Evolutionary conservation across 768 basidiomycete genomes (phyloP).

Genomic region (Mycena indigotica): DNA sequence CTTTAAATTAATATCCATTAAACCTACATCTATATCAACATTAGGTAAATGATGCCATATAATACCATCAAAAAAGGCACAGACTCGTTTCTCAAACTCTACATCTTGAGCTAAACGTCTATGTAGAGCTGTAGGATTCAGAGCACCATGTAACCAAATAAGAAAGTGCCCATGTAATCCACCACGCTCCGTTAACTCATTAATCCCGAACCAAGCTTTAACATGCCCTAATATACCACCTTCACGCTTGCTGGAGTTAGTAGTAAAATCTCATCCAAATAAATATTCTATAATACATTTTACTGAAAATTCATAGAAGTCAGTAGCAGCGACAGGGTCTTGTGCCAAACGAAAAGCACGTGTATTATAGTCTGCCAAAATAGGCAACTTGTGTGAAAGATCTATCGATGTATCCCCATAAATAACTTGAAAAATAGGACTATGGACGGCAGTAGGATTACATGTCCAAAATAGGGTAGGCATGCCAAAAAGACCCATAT

Average conservation of each 20-base stretch:
- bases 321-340: constrained; percentile 39
- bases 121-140: constrained; percentile 37
- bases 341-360: constrained; percentile 28
- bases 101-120: constrained; percentile 11
- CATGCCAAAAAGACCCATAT: constrained; percentile 32
- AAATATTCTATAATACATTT: constrained; percentile 27
- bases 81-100: constrained; percentile 27
- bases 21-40: constrained; percentile 21
- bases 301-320: constrained; percentile 34
- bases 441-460: constrained; percentile 25
- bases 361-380: constrained; percentile 11
- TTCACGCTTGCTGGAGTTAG: neutral
- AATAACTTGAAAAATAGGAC: constrained; percentile 35
- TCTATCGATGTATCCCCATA: constrained; percentile 21
- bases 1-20: constrained; percentile 28
- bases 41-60: constrained; percentile 34
- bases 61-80: constrained; percentile 35
- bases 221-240: constrained; percentile 36
- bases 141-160: constrained; percentile 30
- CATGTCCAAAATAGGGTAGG: constrained; percentile 31
- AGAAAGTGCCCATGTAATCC: constrained; percentile 36
- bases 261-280: constrained; percentile 31
- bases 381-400: constrained; percentile 21
- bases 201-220: constrained; percentile 31
- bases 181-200: constrained; percentile 31